phyloP scores from a whole-genome alignment of 768 basidiomycete genomes.

The Trametes cingulata region DNA sequence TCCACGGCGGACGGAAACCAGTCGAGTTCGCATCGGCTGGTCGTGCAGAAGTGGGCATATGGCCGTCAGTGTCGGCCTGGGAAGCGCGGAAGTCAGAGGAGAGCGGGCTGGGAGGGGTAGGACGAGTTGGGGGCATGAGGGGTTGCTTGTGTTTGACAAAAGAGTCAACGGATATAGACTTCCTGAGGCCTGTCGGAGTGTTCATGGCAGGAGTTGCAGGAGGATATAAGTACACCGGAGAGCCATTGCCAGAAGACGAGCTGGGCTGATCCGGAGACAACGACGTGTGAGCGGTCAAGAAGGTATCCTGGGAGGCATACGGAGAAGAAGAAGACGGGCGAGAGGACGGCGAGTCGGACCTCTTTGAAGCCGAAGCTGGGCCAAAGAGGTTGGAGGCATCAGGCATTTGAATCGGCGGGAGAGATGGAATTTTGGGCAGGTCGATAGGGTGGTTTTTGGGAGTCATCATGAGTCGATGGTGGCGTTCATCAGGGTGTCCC shows the following conservation, averaged over 20 bases:
- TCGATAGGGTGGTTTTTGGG: slow-evolving; percentile 32
- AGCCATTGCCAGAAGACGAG: slow-evolving; percentile 20
- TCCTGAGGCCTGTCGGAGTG: slow-evolving; percentile 52
- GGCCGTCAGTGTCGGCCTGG: slow-evolving; percentile 9
- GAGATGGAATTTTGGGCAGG: slow-evolving; percentile 41
- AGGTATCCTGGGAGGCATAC: slow-evolving; percentile 27
- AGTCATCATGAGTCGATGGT: slow-evolving; percentile 25
- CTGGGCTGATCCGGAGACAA: slow-evolving; percentile 23
- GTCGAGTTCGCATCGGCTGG: slow-evolving; percentile 36
- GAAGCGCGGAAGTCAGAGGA: slow-evolving; percentile 24
- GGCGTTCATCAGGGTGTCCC: slow-evolving; percentile 18
- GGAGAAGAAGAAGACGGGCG: slow-evolving; percentile 38
- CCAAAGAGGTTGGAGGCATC: slow-evolving; percentile 30
- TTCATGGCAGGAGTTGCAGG: slow-evolving; percentile 31
- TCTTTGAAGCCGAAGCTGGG: slow-evolving; percentile 25
- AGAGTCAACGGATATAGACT: slow-evolving; percentile 79
- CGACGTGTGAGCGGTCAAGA: slow-evolving; percentile 31
- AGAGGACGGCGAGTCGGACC: slow-evolving; percentile 46
- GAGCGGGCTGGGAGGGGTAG: slow-evolving; percentile 23
- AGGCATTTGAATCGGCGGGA: slow-evolving; percentile 48
- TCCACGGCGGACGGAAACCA: slow-evolving; percentile 34
- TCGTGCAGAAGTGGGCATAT: slow-evolving; percentile 14
- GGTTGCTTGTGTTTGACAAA: slow-evolving; percentile 45
- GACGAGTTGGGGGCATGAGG: slow-evolving; percentile 16
- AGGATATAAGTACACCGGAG: slow-evolving; percentile 21